Conservation (phyloP, 768 basidiomycete genomes). For the Suillus hirtellus region DNA sequence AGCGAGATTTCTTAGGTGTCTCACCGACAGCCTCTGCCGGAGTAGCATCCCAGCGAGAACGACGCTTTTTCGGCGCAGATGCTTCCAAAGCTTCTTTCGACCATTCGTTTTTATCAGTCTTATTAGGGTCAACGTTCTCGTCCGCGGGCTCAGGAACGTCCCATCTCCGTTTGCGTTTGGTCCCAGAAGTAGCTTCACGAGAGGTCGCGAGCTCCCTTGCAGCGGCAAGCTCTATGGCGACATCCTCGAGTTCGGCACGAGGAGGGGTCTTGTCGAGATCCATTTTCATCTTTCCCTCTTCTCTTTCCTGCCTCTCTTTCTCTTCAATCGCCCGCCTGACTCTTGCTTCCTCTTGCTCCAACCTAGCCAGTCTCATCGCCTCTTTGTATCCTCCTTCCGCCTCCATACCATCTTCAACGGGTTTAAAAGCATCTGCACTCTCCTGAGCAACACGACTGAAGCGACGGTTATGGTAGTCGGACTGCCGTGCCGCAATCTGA, state of each 20-base stretch:
- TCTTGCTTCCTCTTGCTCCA: constrained; percentile 91
- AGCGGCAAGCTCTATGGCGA: constrained; percentile 66
- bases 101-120: constrained; percentile 64
- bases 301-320: constrained; percentile 76
- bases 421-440: constrained; percentile 76
- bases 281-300: constrained; percentile 73
- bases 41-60: constrained; percentile 95
- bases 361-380: constrained; percentile 85
- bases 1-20: constrained; percentile 88
- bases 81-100: constrained; percentile 73
- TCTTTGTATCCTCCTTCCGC: constrained; percentile 93
- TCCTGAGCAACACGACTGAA: constrained; percentile 84
- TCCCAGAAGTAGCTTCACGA: constrained; percentile 44
- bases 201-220: constrained; percentile 39
- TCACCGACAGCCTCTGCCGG: constrained; percentile 69
- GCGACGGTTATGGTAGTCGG: constrained; percentile 91
- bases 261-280: constrained; percentile 94
- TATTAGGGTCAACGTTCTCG: constrained; percentile 66
- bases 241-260: constrained; percentile 72
- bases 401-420: constrained; percentile 63
- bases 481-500: constrained; percentile 91
- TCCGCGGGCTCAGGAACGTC: constrained; percentile 64
- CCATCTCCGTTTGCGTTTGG: constrained; percentile 81
- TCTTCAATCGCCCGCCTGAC: constrained; percentile 87
- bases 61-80: constrained; percentile 84